Percentiles rank a stretch among this genome's conserved stretches.
Evolutionary conservation across 2,329 filamentous ascomycete species (phyloP).

Genomic region (Dactylellina haptotyla): DNA sequence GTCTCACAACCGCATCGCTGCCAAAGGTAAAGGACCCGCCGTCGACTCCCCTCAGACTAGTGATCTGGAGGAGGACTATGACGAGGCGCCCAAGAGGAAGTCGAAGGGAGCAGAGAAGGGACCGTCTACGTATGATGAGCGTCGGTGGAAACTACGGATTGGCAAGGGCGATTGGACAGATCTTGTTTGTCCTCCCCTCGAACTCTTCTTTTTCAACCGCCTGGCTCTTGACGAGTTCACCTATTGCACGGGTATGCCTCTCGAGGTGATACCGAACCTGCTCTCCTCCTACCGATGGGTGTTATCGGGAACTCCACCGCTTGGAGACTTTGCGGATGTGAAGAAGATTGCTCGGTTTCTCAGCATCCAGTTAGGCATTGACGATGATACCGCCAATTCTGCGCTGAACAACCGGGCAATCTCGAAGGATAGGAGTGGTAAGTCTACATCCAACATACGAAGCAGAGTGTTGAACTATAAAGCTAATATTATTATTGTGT

Average conservation of each 20-base stretch:
- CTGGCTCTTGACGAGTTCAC: constrained; percentile 74
- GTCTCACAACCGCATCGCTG: constrained; percentile 13
- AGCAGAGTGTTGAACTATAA: not conserved
- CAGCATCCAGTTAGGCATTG: constrained; percentile 67
- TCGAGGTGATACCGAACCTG: constrained; percentile 64
- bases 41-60: constrained; percentile 28
- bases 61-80: constrained; percentile 44
- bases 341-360: constrained; percentile 70
- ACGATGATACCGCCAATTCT: constrained; percentile 66
- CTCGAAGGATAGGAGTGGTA: constrained; percentile 63
- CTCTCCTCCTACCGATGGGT: constrained; percentile 69
- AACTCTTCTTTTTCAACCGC: constrained; percentile 71
- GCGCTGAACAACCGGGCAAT: constrained; percentile 64
- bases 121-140: constrained; percentile 50
- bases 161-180: constrained; percentile 58
- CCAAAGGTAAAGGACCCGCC: constrained; percentile 1
- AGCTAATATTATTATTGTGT: not conserved
- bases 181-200: constrained; percentile 63
- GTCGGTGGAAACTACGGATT: constrained; percentile 55
- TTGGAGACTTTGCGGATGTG: constrained; percentile 70
- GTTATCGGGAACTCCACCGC: constrained; percentile 71
- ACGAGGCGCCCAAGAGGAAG: constrained; percentile 50
- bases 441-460: constrained; percentile 28
- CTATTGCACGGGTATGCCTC: constrained; percentile 63
- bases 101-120: constrained; percentile 14